These are phyloP conservation scores for Xylariaceae sp. DNA, from an alignment of 2,329 filamentous ascomycete species.

Conservation along the genomic window DNA sequence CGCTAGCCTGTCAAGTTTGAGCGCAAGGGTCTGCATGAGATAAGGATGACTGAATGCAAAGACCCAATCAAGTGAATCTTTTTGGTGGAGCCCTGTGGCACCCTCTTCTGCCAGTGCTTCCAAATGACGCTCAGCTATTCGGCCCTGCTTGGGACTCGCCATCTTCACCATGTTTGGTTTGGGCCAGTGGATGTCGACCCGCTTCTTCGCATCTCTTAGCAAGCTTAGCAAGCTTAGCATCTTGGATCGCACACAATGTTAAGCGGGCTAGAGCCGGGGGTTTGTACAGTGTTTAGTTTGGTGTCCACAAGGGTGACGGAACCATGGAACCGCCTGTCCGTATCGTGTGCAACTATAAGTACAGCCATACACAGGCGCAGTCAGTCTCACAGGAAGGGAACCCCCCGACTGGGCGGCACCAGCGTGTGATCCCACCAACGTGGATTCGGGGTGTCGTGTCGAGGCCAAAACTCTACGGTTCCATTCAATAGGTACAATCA, in stretches of 20 bases:
- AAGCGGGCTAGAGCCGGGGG: neutral
- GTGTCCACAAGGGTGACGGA: slow-evolving; percentile 6
- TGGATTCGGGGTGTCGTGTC: slow-evolving; percentile 18
- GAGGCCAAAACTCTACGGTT: slow-evolving; percentile 2
- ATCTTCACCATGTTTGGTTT: slow-evolving; percentile 3
- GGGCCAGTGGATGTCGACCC: slow-evolving; percentile 5
- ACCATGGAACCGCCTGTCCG: slow-evolving; percentile 14
- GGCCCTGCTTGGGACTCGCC: slow-evolving; percentile 22
- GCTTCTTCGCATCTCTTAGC: slow-evolving; percentile 15
- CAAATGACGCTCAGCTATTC: slow-evolving; percentile 21
- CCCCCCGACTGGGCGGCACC: slow-evolving; percentile 25
- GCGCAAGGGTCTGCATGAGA: slow-evolving; percentile 6
- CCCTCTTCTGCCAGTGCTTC: slow-evolving; percentile 10
- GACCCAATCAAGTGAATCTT: slow-evolving; percentile 17
- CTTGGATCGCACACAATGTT: neutral
- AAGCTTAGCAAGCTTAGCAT: slow-evolving; percentile 12
- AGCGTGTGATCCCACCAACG: slow-evolving; percentile 24
- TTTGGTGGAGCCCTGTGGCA: slow-evolving; percentile 1
- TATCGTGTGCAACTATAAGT: neutral
- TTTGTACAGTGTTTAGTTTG: neutral
- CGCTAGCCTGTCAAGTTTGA: slow-evolving; percentile 17
- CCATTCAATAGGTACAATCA: neutral
- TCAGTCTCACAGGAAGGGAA: slow-evolving; percentile 12
- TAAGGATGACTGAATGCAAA: slow-evolving; percentile 22
- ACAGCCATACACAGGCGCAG: neutral